Evolutionary conservation across 208 protist genomes (phyloP), one percentile per base, ranked within the genome.

Genomic region (Leishmania amazonensis): DNA sequence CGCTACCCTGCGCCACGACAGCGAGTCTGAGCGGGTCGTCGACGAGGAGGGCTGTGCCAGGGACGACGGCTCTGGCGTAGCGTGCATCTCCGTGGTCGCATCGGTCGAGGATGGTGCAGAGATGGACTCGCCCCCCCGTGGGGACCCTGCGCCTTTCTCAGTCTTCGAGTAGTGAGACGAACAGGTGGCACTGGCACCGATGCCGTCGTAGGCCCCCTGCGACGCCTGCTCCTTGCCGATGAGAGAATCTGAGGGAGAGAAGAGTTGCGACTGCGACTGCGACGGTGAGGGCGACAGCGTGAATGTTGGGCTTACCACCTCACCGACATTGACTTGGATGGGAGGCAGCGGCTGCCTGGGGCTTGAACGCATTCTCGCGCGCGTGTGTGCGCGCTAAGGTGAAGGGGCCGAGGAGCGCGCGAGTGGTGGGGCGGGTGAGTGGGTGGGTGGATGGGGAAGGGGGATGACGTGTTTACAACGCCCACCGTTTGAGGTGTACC

Each of bases 301-400:
- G 35, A 11, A 9, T 7, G n/a, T 0, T 17, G 70, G 9, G 45
- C 40, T 74, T 51, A 35, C 51, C 73, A 35, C 73, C 51, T 45
- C 73, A 45, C 35, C 31, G 31, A 45, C 15, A 51, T 38, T 40
- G 31, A 28, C 4, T 35, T 38, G 51, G 19, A 76, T 62, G 17
- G 45, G 6, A 35, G 73, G 51, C 73, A 76, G 53, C 31, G 51
- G 24, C 73, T 51, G n/a, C 51, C 17, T 57, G 1, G 53, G n/a
- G 73, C n/a, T 62, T 17, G 73, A 45, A 15, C 42, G 73, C 73
- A 76, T 76, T 62, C 51, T 57, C 13, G 51, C 68, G 68, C n/a
- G 51, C 28, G 8, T 76, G 47, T 40, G 68, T 45, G 51, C 28
- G 8, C 62, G 47, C 35, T 24, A 47, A 31, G 64, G 35, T 70